These are phyloP conservation scores for Fusarium sp. DNA, from an alignment of 2,329 filamentous ascomycete genomes.

Conservation along the genomic window DNA sequence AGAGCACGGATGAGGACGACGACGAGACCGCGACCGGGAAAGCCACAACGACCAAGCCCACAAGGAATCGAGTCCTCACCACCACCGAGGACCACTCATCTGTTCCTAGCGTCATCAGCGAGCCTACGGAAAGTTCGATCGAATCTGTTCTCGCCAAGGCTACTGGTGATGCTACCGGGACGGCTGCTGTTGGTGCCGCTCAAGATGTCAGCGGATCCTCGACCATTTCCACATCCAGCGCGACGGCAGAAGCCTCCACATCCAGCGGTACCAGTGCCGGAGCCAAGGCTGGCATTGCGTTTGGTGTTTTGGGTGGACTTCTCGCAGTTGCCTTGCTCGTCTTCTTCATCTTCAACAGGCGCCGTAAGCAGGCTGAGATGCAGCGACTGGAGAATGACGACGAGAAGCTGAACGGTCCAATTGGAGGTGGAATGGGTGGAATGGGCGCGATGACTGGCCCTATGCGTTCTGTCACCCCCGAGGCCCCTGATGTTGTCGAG, in stretches of 20 bases:
- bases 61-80: conserved; percentile 25
- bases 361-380: conserved; percentile 73
- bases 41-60: conserved; percentile 34
- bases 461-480: conserved; percentile 23
- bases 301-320: conserved; percentile 81
- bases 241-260: conserved; percentile 31
- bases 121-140: conserved; percentile 43
- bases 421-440: conserved; percentile 45
- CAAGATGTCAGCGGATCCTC: conserved; percentile 28
- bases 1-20: conserved; percentile 15
- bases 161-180: conserved; percentile 35
- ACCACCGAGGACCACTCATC: conserved; percentile 36
- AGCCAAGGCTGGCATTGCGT: conserved; percentile 83
- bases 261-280: conserved; percentile 49
- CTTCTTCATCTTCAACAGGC: conserved; percentile 76
- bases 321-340: conserved; percentile 74
- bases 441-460: neutral
- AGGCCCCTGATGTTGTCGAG: conserved; percentile 26
- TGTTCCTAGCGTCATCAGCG: conserved; percentile 43
- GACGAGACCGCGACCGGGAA: conserved; percentile 1
- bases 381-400: conserved; percentile 66
- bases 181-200: conserved; percentile 17
- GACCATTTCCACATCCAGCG: conserved; percentile 34
- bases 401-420: conserved; percentile 68
- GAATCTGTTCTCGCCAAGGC: conserved; percentile 48